phyloP scores from a whole-genome alignment of 345 rosid species.

The Syzygium aqueum region DNA sequence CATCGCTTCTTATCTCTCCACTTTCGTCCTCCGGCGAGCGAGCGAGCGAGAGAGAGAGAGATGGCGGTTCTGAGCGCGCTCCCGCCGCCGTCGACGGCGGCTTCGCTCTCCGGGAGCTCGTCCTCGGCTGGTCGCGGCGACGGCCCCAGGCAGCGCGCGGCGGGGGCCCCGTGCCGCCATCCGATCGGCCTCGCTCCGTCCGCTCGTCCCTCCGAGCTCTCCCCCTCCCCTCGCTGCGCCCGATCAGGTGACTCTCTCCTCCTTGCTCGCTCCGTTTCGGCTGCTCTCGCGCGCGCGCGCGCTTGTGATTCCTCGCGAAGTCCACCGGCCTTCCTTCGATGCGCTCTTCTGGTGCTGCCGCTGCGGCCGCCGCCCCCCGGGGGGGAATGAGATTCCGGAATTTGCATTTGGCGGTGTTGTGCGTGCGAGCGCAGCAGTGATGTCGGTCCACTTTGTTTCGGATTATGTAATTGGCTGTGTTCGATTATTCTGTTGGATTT shows the following conservation, averaged over 20 bases:
- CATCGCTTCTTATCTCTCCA: not conserved
- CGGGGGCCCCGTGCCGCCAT: not conserved
- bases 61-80: slow-evolving; percentile 35
- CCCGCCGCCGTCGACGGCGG: not conserved
- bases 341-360: no score
- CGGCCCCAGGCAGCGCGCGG: not conserved
- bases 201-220: not conserved
- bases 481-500: not conserved
- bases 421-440: not conserved
- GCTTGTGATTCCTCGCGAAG: not conserved
- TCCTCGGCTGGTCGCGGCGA: not conserved
- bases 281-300: not conserved
- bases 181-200: not conserved
- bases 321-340: no score
- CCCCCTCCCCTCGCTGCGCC: not conserved
- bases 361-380: no score
- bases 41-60: not conserved
- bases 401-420: not conserved
- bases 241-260: not conserved
- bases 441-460: not conserved
- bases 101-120: not conserved
- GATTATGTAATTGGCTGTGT: not conserved
- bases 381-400: not conserved
- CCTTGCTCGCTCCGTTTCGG: not conserved
- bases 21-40: not conserved